Percentiles rank a stretch among this genome's conserved stretches.
phyloP scores from a whole-genome alignment of 2,329 filamentous ascomycete genomes.

The Dothistroma pini region DNA sequence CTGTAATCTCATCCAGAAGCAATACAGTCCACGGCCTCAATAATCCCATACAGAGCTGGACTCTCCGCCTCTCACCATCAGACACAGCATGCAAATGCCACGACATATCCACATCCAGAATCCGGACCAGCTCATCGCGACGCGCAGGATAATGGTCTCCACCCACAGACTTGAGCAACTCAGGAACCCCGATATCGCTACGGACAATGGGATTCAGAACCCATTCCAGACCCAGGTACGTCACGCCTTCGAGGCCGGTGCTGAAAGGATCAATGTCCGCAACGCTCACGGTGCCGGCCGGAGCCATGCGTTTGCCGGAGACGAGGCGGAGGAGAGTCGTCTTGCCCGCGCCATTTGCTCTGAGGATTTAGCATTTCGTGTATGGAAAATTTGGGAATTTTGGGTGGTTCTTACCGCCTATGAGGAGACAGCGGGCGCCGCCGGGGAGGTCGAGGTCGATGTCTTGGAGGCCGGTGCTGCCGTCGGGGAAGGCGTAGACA shows the following conservation, averaged over 20 bases:
- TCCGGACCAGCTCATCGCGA: conserved; percentile 78
- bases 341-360: conserved; percentile 92
- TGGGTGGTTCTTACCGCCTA: conserved; percentile 60
- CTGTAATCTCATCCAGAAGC: conserved; percentile 92
- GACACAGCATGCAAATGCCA: conserved; percentile 98
- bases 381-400: conserved; percentile 10
- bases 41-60: conserved; percentile 95
- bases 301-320: conserved; percentile 90
- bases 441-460: conserved; percentile 74
- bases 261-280: conserved; percentile 89
- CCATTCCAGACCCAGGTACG: conserved; percentile 97
- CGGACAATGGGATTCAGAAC: conserved; percentile 95
- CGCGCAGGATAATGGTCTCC: conserved; percentile 78
- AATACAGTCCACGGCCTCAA: conserved; percentile 87
- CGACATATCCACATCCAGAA: conserved; percentile 84
- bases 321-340: conserved; percentile 93
- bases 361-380: conserved; percentile 29
- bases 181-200: conserved; percentile 86
- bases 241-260: conserved; percentile 84
- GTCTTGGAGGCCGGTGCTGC: conserved; percentile 70
- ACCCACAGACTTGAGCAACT: conserved; percentile 79
- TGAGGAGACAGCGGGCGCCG: conserved; percentile 81
- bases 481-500: conserved; percentile 85
- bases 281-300: conserved; percentile 68
- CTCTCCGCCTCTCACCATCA: conserved; percentile 84